A percentile compares a stretch with the other conserved stretches of the same genome.
Evolutionary conservation across 2,329 filamentous ascomycete species (phyloP).

Genomic region (Fusarium ramigenum): DNA sequence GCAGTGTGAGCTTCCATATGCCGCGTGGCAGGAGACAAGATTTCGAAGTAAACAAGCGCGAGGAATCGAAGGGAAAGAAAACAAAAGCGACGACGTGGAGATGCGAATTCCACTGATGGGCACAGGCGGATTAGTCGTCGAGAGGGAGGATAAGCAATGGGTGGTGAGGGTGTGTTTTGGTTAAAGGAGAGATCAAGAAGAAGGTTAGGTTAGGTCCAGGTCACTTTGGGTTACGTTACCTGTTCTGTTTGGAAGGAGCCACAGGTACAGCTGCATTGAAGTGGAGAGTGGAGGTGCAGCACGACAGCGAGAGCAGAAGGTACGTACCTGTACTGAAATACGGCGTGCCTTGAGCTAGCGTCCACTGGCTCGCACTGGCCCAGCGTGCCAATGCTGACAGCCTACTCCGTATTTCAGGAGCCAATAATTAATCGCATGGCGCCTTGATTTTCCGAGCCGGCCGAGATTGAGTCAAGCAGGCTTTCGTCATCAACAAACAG

Average conservation of each 20-base stretch:
- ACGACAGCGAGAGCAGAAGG: neutral
- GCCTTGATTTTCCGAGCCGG: slow-evolving; percentile 31
- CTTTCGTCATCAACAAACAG: slow-evolving; percentile 23
- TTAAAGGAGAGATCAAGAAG: slow-evolving; percentile 39
- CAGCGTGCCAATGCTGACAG: slow-evolving; percentile 19
- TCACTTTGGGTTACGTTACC: slow-evolving; percentile 47
- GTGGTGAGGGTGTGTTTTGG: slow-evolving; percentile 38
- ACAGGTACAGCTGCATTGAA: neutral
- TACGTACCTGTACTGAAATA: slow-evolving; percentile 12
- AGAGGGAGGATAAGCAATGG: slow-evolving; percentile 33
- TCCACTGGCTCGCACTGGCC: slow-evolving; percentile 2
- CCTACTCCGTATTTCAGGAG: neutral
- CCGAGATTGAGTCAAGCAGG: slow-evolving; percentile 27
- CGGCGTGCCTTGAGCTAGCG: slow-evolving; percentile 11
- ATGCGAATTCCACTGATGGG: slow-evolving; percentile 39
- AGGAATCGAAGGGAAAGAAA: slow-evolving; percentile 28
- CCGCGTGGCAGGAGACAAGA: slow-evolving; percentile 43
- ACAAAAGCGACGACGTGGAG: slow-evolving; percentile 30
- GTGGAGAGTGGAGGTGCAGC: slow-evolving; percentile 23
- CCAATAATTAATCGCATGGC: slow-evolving; percentile 9
- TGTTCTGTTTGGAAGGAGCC: slow-evolving; percentile 46
- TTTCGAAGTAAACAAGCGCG: slow-evolving; percentile 32
- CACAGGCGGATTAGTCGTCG: slow-evolving; percentile 41
- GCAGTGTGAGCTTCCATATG: slow-evolving; percentile 52
- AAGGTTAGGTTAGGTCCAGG: slow-evolving; percentile 15